Evolutionary conservation across 495 filamentous ascomycete species (phyloP), one percentile per base, ranked within the genome.

Genomic region (Mycothermus thermophilus): DNA sequence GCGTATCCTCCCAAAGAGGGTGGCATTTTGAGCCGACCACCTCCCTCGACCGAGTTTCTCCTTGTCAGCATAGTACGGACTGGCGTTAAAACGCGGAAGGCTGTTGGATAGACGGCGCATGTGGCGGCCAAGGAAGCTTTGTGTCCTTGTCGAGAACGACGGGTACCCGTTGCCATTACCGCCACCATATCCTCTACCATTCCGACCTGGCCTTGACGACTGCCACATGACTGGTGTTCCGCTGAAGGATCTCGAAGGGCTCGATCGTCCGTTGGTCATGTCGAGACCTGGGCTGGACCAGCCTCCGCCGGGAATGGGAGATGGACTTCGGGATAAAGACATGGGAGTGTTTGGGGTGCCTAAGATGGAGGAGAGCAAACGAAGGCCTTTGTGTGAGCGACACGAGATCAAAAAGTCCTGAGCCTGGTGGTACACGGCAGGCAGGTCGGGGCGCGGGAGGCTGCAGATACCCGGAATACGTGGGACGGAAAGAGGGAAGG

Each of bases 271-370:
- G 54, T 77, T 85, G 26, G 67, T 61, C 38, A 75, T 72, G 30
- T 71, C 77, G 33, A 92, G 65, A 20, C 82, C 83, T 13, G 85
- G 85, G 58, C 77, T 88, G 38, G 82, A 74, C 85, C 86, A 93
- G 44, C 83, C 84, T 48, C 80, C 83, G 44, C 79, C 80, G 42
- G 71, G 74, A 35, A 72, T 70, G 40, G 83, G 84, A 31, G 82
- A 88, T 30, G 83, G 83, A 48, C 83, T 88, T 58, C 82, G 74
- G 35, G 83, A 86, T 36, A 85, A 58, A 44, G 83, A 82, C 85
- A 93, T 92, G 42, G 63, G 55, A 41, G 43, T 42, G 32, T 51
- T 62, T 15, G 66, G 64, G 20, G 62, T 69, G 38, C 60, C 65
- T 63, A 36, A 26, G 23, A 22, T 13, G 18, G 20, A 12, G 26